Evolutionary conservation across 2,329 filamentous ascomycete genomes (phyloP), one percentile per base, ranked within the genome.

Genomic region (Botryosphaeria dothidea): DNA sequence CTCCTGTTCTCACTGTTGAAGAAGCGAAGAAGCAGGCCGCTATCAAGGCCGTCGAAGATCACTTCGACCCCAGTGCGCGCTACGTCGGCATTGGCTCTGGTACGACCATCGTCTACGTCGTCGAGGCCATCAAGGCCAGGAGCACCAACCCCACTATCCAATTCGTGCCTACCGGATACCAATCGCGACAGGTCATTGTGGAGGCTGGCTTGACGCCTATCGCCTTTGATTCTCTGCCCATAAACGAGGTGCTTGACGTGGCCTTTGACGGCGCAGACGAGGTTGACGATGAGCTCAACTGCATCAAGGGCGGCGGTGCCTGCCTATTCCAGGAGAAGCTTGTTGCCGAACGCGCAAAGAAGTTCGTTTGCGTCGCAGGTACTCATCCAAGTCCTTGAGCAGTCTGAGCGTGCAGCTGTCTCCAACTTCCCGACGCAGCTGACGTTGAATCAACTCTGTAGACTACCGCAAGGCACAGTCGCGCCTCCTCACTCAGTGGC

Each of bases 241-340:
- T 83, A 45, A 83, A 84, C 62, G 81, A 81, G 17, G 74, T 88
- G 74, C 85, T 99, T 29, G 94, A 98, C 73, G 90, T 98, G 19
- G 92, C 91, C 57, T 99, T 99, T 75, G 95, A 99, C 74, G 95
- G 95, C 62, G 95, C 95, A 3, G 95, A 99, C 76, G 95, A 99
- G 82, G 93, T 99, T 34, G 95, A 99, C 75, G 89, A 92, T 52
- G 91, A 96, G 61, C 81, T 99, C 66, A 99, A 98, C 79, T 92
- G 94, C 75, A 98, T 99, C 82, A 98, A 98, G 82, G 95, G 95
- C 63, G 95, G 95, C 57, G 95, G 95, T 66, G 95, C 93, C n/a
- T 99, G 95, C 79, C 81, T 98, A 65, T 96, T 97, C 82, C 95
- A 98, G 79, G 95, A 99, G 81, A 99, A 99, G 83, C 84, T 99